Conservation (phyloP, 2,329 filamentous ascomycete genomes). For the Ceratocystis lukuohia region DNA sequence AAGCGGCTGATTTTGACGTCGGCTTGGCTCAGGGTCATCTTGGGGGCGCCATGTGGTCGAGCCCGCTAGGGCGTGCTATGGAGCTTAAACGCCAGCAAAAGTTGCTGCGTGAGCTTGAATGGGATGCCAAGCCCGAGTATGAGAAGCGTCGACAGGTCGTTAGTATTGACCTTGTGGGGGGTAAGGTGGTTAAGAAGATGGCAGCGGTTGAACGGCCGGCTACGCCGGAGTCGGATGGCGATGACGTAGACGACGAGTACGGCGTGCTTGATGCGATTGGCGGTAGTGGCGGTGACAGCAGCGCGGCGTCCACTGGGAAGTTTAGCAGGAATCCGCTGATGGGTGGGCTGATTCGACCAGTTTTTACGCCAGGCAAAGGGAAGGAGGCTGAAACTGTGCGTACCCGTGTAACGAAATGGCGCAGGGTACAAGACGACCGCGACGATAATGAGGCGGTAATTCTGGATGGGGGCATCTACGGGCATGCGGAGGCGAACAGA, state of each 20-base stretch:
- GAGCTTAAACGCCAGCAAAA: slow-evolving; percentile 80
- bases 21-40: slow-evolving; percentile 30
- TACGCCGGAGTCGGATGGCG: slow-evolving; percentile 37
- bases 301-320: slow-evolving; percentile 35
- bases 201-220: slow-evolving; percentile 45
- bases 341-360: slow-evolving; percentile 50
- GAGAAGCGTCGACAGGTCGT: slow-evolving; percentile 77
- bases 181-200: slow-evolving; percentile 63
- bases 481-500: slow-evolving; percentile 23
- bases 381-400: slow-evolving; percentile 32
- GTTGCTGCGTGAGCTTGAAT: slow-evolving; percentile 70
- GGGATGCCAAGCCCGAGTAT: slow-evolving; percentile 71
- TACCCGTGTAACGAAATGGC: slow-evolving; percentile 35
- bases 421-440: slow-evolving; percentile 47
- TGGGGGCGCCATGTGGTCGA: slow-evolving; percentile 65
- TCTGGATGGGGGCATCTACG: slow-evolving; percentile 42
- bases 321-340: slow-evolving; percentile 59
- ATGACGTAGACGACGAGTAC: slow-evolving; percentile 26
- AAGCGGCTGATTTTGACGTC: slow-evolving; percentile 54
- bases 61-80: slow-evolving; percentile 63
- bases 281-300: slow-evolving; percentile 12
- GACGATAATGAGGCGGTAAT: slow-evolving; percentile 47
- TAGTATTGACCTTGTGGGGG: slow-evolving; percentile 68
- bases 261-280: slow-evolving; percentile 16
- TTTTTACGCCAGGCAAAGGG: slow-evolving; percentile 37